Evolutionary conservation across 495 filamentous ascomycete genomes (phyloP).

Genomic region (Neurospora tetraspora): DNA sequence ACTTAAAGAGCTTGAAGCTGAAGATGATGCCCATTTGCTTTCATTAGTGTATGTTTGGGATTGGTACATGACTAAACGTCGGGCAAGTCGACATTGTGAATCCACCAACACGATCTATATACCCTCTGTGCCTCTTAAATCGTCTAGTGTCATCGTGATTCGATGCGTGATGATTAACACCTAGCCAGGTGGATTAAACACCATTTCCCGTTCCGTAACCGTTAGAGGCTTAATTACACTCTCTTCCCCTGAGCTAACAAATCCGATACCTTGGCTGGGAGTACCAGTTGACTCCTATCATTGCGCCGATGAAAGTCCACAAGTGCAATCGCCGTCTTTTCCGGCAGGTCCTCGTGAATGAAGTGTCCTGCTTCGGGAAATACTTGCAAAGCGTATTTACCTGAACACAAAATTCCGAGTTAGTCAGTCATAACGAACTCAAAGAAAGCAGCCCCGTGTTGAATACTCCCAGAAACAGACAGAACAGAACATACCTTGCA

Average conservation of each 20-base stretch:
- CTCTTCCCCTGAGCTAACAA: slow-evolving; percentile 42
- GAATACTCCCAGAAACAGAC: neutral
- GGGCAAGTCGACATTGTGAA: neutral
- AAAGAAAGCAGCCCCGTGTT: neutral
- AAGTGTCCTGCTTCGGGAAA: slow-evolving; percentile 95
- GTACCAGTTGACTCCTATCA: slow-evolving; percentile 69
- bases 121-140: too few relatives aligned
- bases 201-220: neutral
- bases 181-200: too few relatives aligned
- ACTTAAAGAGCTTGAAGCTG: neutral
- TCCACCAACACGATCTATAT: neutral
- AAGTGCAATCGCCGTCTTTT: slow-evolving; percentile 71
- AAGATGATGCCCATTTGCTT: neutral
- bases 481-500: slow-evolving; percentile 59
- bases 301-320: slow-evolving; percentile 90
- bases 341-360: slow-evolving; percentile 87
- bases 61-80: neutral
- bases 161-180: neutral
- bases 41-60: neutral
- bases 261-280: slow-evolving; percentile 80
- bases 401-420: slow-evolving; percentile 27
- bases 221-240: slow-evolving; percentile 21
- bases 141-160: neutral
- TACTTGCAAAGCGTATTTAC: slow-evolving; percentile 92
- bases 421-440: neutral